These are phyloP conservation scores for Colletotrichum spinosum DNA, from an alignment of 2,329 filamentous ascomycete species.

Conservation along the genomic window DNA sequence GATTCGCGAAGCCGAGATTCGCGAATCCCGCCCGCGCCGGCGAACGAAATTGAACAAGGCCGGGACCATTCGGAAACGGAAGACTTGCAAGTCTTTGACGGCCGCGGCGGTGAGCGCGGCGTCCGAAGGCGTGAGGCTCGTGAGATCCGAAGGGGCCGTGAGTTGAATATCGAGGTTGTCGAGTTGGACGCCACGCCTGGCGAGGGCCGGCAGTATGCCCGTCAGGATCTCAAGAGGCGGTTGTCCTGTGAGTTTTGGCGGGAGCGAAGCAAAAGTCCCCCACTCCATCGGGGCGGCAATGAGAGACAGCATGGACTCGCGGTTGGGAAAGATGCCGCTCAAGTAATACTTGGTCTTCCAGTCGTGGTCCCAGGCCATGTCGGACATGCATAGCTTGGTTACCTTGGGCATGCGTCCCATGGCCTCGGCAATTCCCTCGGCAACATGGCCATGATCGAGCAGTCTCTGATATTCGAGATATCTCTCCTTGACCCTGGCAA, in stretches of 20 bases:
- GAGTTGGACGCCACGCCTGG: neutral
- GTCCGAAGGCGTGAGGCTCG: neutral
- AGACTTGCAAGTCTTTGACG: neutral
- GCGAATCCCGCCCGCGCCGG: neutral
- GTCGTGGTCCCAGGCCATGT: neutral
- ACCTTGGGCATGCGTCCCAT: neutral
- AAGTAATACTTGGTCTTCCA: neutral
- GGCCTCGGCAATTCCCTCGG: neutral
- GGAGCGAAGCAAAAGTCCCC: neutral
- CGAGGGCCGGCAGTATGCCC: conserved; percentile 4
- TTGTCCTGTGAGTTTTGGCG: conserved; percentile 29
- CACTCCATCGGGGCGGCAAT: neutral
- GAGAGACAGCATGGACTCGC: neutral
- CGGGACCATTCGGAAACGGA: neutral
- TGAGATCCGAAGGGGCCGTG: neutral
- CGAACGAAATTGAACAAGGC: neutral
- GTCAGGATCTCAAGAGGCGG: neutral
- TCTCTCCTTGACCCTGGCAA: too few species aligned
- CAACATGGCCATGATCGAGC: neutral
- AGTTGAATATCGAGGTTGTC: neutral
- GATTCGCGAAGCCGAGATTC: neutral
- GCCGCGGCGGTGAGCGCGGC: neutral
- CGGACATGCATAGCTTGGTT: neutral
- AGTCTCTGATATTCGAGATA: too few species aligned
- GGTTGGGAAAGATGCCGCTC: neutral